phyloP scores from a whole-genome alignment of 805 yeast genomes.

The Kazachstania viticola region DNA sequence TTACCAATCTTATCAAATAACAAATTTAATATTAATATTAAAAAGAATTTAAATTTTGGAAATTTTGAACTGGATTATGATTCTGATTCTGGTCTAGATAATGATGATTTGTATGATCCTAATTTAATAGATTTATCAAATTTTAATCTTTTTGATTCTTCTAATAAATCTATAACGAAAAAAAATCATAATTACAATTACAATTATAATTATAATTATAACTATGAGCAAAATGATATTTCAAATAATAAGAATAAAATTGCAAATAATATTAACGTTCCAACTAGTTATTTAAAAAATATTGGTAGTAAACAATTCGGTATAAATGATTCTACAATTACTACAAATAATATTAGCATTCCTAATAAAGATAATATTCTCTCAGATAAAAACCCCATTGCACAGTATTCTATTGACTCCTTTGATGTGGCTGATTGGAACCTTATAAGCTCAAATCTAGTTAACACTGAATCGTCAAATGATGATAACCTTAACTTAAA shows the following conservation, averaged over 20 bases:
- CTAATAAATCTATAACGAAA: background rate
- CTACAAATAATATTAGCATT: too few relatives aligned
- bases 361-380: too few relatives aligned
- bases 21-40: too few relatives aligned
- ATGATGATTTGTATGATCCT: conserved; percentile 2
- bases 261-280: background rate
- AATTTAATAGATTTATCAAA: background rate
- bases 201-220: background rate
- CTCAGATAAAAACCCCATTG: too few relatives aligned
- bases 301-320: too few relatives aligned
- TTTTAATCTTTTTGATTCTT: background rate
- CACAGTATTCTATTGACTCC: conserved; percentile 1
- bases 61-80: conserved; percentile 12
- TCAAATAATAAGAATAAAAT: background rate
- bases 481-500: background rate
- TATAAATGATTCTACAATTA: too few relatives aligned
- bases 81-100: conserved; percentile 11
- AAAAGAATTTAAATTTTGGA: background rate
- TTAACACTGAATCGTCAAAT: background rate
- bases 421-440: conserved; percentile 4
- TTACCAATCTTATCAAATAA: background rate
- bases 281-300: background rate
- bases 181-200: background rate
- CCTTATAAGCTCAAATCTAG: conserved; percentile 1
- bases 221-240: background rate